Evolutionary conservation across 139 green algal genomes (phyloP).

Genomic region (Picochlorum sp.): DNA sequence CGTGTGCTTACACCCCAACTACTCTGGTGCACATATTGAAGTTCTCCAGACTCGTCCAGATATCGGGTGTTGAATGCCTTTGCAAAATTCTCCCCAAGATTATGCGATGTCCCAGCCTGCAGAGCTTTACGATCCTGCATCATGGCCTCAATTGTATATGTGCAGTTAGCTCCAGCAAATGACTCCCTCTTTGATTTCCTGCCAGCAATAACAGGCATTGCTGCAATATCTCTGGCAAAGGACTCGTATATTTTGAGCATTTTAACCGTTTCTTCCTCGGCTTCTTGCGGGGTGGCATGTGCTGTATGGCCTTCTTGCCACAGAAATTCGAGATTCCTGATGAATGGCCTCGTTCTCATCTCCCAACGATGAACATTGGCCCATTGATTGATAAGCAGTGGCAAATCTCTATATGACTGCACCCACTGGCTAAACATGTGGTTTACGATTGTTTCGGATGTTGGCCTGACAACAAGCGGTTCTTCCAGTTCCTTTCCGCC

Average conservation of each 20-base stretch:
- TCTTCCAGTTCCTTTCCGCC: constrained; percentile 96
- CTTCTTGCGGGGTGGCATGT: constrained; percentile 88
- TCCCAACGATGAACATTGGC: constrained; percentile 98
- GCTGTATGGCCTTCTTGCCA: constrained; percentile 98
- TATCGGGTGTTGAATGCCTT: constrained; percentile 65
- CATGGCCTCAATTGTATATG: constrained; percentile 99
- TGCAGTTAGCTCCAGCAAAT: constrained; percentile 74
- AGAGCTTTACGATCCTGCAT: constrained; percentile 87
- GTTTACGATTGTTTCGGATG: constrained; percentile 97
- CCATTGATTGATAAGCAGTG: constrained; percentile 96
- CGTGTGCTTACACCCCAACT: constrained; percentile 90
- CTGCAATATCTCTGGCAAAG: constrained; percentile 63
- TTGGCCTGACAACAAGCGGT: constrained; percentile 92
- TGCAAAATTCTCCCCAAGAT: constrained; percentile 96
- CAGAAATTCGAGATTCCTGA: constrained; percentile 97
- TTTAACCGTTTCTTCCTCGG: constrained; percentile 63
- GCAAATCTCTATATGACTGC: constrained; percentile 88
- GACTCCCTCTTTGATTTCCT: constrained; percentile 86
- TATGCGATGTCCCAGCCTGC: constrained; percentile 92
- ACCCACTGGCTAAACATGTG: constrained; percentile 92
- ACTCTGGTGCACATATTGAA: constrained; percentile 79
- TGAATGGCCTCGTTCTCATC: constrained; percentile 95
- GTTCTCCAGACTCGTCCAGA: constrained; percentile 44
- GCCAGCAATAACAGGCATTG: constrained; percentile 87
- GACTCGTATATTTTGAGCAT: constrained; percentile 70